Evolutionary conservation across 2,329 filamentous ascomycete species (phyloP).

Genomic region (Diaporthe citri): DNA sequence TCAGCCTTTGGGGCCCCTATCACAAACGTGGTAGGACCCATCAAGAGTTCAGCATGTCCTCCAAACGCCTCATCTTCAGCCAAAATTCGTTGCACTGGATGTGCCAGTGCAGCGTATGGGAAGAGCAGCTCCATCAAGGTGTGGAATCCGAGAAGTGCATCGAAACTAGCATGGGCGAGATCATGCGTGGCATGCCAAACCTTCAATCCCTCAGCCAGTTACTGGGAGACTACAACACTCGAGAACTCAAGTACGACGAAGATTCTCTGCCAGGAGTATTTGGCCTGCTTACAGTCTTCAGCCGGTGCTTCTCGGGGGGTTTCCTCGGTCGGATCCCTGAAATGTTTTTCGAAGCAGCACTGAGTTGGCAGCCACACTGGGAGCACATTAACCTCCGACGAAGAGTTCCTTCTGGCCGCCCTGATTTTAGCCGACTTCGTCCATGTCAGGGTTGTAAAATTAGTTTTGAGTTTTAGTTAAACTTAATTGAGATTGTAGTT

Average conservation of each 20-base stretch:
- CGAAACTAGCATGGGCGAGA: not conserved
- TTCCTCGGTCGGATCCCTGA: not conserved
- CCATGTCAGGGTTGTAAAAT: no score
- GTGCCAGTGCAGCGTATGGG: not conserved
- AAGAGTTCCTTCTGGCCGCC: not conserved
- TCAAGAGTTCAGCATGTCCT: conserved; percentile 8
- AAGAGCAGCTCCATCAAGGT: not conserved
- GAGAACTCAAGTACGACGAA: not conserved
- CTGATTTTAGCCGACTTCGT: not conserved
- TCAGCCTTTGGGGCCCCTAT: not conserved
- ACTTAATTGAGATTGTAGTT: no score
- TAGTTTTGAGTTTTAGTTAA: no score
- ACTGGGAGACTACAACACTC: not conserved
- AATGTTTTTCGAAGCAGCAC: conserved; percentile 18
- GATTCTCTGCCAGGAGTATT: not conserved
- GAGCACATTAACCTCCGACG: not conserved
- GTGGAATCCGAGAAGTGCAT: not conserved
- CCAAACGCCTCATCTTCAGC: not conserved
- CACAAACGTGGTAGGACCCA: not conserved
- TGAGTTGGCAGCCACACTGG: not conserved
- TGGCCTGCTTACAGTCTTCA: not conserved
- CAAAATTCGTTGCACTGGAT: not conserved
- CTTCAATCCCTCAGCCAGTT: not conserved
- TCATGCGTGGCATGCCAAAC: not conserved
- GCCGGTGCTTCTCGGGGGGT: not conserved